These are phyloP conservation scores for Lentinula aciculospora DNA, from an alignment of 768 basidiomycete species.

Conservation along the genomic window DNA sequence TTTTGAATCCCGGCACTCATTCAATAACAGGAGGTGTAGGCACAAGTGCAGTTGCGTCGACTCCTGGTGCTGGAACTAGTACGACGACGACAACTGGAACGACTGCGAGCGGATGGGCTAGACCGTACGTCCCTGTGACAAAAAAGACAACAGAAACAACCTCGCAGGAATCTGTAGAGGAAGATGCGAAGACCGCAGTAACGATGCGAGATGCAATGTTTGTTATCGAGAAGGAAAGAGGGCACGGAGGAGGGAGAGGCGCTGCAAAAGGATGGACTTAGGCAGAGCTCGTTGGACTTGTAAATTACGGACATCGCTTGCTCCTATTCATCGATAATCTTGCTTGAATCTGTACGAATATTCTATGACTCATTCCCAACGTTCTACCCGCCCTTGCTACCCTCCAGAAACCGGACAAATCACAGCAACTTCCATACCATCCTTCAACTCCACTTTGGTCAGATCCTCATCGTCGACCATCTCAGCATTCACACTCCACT, in stretches of 20 bases:
- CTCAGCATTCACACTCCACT: slow-evolving; percentile 79
- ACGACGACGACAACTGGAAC: slow-evolving; percentile 21
- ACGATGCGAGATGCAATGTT: slow-evolving; percentile 83
- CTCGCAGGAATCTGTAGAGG: slow-evolving; percentile 37
- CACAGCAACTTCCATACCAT: slow-evolving; percentile 75
- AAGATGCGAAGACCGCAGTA: slow-evolving; percentile 53
- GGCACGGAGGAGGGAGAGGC: slow-evolving; percentile 78
- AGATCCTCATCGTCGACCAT: slow-evolving; percentile 57
- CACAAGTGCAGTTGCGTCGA: slow-evolving; percentile 56
- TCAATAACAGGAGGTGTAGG: slow-evolving; percentile 72
- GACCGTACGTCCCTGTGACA: slow-evolving; percentile 55
- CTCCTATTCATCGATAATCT: no score
- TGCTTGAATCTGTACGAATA: no score
- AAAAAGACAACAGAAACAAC: slow-evolving; percentile 28
- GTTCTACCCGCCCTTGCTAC: slow-evolving; percentile 19
- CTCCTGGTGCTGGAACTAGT: slow-evolving; percentile 16
- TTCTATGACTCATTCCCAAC: no score
- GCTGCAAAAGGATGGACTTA: slow-evolving; percentile 66
- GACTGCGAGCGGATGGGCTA: slow-evolving; percentile 45
- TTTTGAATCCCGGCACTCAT: slow-evolving; percentile 15
- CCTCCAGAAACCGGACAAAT: slow-evolving; percentile 84
- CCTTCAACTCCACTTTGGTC: slow-evolving; percentile 39
- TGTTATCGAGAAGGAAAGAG: slow-evolving; percentile 76
- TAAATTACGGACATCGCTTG: not conserved
- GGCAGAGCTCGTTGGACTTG: slow-evolving; percentile 2